Base-by-base conservation (phyloP, 2,329 filamentous ascomycete genomes). In the Cercospora citrullina region DNA sequence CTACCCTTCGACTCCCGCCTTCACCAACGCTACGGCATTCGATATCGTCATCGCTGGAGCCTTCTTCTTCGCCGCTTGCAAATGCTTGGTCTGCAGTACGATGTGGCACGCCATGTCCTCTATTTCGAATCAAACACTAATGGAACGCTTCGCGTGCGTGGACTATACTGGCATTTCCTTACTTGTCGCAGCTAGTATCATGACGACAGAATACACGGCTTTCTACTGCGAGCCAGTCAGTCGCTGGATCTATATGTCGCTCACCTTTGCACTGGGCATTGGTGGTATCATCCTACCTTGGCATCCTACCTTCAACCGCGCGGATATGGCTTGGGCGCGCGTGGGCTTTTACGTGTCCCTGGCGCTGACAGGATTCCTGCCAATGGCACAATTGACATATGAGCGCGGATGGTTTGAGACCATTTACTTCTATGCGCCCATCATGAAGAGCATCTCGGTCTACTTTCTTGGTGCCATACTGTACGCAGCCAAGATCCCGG, bases 81-180 rank as follows among this genome's bases (percentile, higher is more conserved):
- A 98, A 80, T 98, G 94, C 76, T 87, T 99, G 65, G 89, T 94
- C 77, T 99, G 95, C 88, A 96, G 91, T 70, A 94, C 91, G 71
- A 89, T 98, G 77, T 99, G 95, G 95, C 95, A 99, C 82, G 97
- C 95, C 28, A 98, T 99, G 93, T 97, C 94, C 82, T 93, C 92
- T 75, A 96, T 98, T 64, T 93, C 94, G 18, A 92, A 96, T 73
- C 90, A 96, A 75, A 88, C 89, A 21, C 87, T 96, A 51, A 91
- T 99, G 81, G 95, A 96, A 78, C 91, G 93, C 69, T 98, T 99
- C 76, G 95, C 95, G 18, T 99, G 95, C 79, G 93, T 99, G 68
- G 95, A 99, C 80, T 99, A 99, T 81, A 98, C 95, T 0, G 95
- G 95, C 65, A 99, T 99, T 73, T 97, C 94, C 1, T 84, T 99